Percentiles rank a stretch among this genome's conserved stretches.
phyloP scores from a whole-genome alignment of 345 rosid species.

The Barbarea vulgaris region DNA sequence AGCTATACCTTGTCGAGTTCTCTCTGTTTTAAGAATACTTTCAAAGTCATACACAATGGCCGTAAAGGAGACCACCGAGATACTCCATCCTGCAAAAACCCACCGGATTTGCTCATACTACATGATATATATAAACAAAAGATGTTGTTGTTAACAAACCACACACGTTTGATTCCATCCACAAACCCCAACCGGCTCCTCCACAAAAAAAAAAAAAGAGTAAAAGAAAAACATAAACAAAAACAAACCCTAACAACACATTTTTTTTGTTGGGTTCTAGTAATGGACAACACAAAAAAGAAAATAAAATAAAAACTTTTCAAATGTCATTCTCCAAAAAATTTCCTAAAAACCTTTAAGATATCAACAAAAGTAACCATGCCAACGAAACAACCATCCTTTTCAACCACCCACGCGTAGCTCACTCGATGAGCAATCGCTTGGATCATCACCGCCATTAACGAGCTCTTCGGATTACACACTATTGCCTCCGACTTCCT shows the following conservation, averaged over 20 bases:
- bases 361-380: constrained; percentile 74
- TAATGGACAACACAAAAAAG: neutral
- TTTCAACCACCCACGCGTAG: constrained; percentile 83
- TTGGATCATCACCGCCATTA: constrained; percentile 90
- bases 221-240: neutral
- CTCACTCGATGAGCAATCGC: constrained; percentile 81
- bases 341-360: constrained; percentile 68
- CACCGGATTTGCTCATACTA: neutral
- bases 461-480: constrained; percentile 73
- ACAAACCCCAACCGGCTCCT: neutral
- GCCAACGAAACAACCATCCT: constrained; percentile 74
- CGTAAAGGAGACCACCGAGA: neutral
- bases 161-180: neutral
- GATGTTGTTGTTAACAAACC: neutral
- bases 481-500: constrained; percentile 81
- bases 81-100: neutral
- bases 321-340: constrained; percentile 40
- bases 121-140: neutral
- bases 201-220: neutral
- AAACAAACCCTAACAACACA: constrained; percentile 15
- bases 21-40: neutral
- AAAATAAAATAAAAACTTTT: neutral
- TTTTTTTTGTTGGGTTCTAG: neutral
- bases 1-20: neutral
- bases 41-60: neutral